phyloP scores from a whole-genome alignment of 2,329 filamentous ascomycete species.

The Calonectria pauciramosa region DNA sequence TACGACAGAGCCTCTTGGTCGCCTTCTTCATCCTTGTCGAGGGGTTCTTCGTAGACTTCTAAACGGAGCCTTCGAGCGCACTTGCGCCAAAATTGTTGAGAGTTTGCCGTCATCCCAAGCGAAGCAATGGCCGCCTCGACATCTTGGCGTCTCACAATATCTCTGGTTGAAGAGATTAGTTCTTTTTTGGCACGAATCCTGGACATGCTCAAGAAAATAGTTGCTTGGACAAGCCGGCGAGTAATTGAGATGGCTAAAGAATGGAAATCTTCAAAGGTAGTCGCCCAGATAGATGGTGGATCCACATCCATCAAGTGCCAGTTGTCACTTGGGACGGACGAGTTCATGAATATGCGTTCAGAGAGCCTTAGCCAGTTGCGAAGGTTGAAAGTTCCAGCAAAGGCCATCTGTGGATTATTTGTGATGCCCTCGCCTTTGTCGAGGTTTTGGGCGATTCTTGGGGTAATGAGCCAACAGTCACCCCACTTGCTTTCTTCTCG shows the following conservation, averaged over 20 bases:
- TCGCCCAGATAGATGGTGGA: constrained; percentile 79
- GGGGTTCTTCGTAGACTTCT: constrained; percentile 58
- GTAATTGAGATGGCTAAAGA: constrained; percentile 77
- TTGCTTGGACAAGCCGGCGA: constrained; percentile 76
- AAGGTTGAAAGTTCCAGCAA: constrained; percentile 70
- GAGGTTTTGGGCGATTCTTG: constrained; percentile 50
- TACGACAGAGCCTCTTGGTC: constrained; percentile 39
- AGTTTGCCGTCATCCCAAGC: constrained; percentile 57
- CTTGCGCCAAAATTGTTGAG: constrained; percentile 60
- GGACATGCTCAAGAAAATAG: constrained; percentile 78
- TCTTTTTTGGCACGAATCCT: constrained; percentile 69
- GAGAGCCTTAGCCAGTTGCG: constrained; percentile 75
- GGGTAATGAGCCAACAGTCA: constrained; percentile 75
- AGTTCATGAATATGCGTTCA: constrained; percentile 82
- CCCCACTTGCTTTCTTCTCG: constrained; percentile 73
- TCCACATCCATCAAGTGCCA: constrained; percentile 75
- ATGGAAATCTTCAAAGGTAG: constrained; percentile 83
- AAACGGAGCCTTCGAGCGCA: constrained; percentile 65
- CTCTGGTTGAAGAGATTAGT: constrained; percentile 44
- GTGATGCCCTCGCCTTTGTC: constrained; percentile 40
- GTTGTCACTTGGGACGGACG: constrained; percentile 70
- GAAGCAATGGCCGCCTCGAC: constrained; percentile 64
- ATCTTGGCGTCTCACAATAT: constrained; percentile 58
- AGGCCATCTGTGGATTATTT: constrained; percentile 54
- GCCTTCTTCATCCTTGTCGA: constrained; percentile 34